Conservation (phyloP, 2,329 filamentous ascomycete genomes). For the Fulvia fulva region DNA sequence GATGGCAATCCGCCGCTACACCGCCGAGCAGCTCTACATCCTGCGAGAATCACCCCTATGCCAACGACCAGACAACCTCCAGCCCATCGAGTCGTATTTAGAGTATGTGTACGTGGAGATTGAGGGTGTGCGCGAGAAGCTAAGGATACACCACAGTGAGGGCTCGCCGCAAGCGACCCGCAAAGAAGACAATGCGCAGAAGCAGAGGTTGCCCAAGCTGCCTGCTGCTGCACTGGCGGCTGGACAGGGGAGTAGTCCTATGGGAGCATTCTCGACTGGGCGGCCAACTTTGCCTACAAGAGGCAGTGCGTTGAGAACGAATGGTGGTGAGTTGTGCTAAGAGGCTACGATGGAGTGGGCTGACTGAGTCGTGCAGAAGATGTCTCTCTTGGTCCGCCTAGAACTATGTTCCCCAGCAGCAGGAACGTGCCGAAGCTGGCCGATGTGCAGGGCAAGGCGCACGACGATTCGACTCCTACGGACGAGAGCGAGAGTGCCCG, state of each 20-base stretch:
- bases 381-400: slow-evolving; percentile 79
- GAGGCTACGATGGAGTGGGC: not conserved
- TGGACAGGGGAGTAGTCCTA: slow-evolving; percentile 25
- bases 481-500: slow-evolving; percentile 36
- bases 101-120: slow-evolving; percentile 56
- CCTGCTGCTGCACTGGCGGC: slow-evolving; percentile 3
- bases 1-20: slow-evolving; percentile 57
- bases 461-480: slow-evolving; percentile 33
- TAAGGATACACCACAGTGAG: slow-evolving; percentile 38
- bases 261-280: slow-evolving; percentile 36
- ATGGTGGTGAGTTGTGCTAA: slow-evolving; percentile 24
- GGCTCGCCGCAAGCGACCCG: slow-evolving; percentile 14
- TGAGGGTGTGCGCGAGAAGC: slow-evolving; percentile 34
- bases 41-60: slow-evolving; percentile 80
- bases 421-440: slow-evolving; percentile 46
- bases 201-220: slow-evolving; percentile 19
- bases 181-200: slow-evolving; percentile 5
- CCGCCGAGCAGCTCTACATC: slow-evolving; percentile 68
- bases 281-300: slow-evolving; percentile 29
- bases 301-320: slow-evolving; percentile 14
- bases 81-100: slow-evolving; percentile 93
- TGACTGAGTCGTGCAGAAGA: slow-evolving; percentile 63
- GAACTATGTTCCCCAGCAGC: slow-evolving; percentile 77
- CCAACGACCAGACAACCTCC: slow-evolving; percentile 71
- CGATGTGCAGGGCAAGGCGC: slow-evolving; percentile 28